Evolutionary conservation across 1,284 basidiomycete genomes (phyloP), one percentile per base, ranked within the genome.

Genomic region (Cerrena zonata): DNA sequence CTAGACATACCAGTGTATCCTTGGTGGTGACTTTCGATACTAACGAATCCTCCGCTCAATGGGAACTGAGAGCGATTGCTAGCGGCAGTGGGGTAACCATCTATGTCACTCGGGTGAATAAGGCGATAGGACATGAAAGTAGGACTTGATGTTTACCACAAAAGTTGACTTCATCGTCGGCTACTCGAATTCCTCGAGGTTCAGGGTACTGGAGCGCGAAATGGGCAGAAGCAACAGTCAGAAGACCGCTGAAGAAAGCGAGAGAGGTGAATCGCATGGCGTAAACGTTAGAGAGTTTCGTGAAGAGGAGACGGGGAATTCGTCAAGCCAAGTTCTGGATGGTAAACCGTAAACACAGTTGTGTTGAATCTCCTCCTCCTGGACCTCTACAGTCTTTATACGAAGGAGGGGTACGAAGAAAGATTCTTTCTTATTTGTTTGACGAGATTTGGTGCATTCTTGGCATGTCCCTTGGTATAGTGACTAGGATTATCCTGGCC

Each of bases 201-300:
- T 69, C 56, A 36, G 86, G 86, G 64, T 76, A 89, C 61, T 79
- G 75, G 36, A 89, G 70, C 52, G 82, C 78, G 70, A 87, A 89
- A 65, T 89, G 86, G 5, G 83, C 85, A 44, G 73, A 72, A 37
- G 71, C 80, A 18, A 70, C 62, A 50, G 61, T 56, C 53, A 61
- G 48, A 21, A 63, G 58, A 51, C 60, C 55, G 47, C 53, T 37
- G 24, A 63, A 19, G 51, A 73, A 49, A 45, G 65, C 41, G 39
- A 72, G 41, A 39, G 66, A 48, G 27, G 64, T 30, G 53, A 74
- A 61, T 48, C 63, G 64, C 71, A 73, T 74, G 40, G 22, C 57
- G 43, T 7, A 15, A 15, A 7, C 30, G 30, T 34, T 34, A 34
- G 15, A 34, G 30, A 34, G 30, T 7, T 7, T 34, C 30, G 30